These are phyloP conservation scores for Paramecium sexaurelia DNA, from an alignment of 73 alveolate species.

Conservation along the genomic window DNA sequence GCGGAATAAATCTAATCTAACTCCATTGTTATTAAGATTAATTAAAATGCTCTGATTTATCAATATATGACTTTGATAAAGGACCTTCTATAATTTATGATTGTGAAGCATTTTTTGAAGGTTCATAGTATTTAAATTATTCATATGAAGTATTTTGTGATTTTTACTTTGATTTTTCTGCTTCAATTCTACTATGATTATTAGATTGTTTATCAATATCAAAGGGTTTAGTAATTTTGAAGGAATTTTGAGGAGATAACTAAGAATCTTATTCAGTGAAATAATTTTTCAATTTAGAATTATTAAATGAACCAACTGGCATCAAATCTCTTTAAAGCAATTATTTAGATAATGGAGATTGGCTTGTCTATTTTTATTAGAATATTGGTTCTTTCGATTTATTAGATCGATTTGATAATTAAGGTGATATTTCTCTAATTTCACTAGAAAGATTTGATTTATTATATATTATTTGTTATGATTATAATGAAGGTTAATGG, in stretches of 20 bases:
- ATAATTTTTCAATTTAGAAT: conserved; percentile 45
- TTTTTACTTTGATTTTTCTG: not conserved
- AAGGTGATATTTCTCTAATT: not conserved
- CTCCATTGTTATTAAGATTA: not conserved
- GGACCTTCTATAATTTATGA: not conserved
- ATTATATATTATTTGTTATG: not conserved
- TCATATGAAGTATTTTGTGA: conserved; percentile 9
- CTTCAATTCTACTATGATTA: not conserved
- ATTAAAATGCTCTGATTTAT: not conserved
- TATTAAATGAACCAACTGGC: conserved; percentile 48
- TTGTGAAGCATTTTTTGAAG: not conserved
- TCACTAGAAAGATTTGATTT: not conserved
- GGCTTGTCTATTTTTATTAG: not conserved
- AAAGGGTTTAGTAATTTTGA: not conserved
- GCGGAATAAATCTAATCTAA: not conserved
- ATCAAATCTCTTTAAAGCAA: conserved; percentile 17
- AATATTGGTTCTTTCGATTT: not conserved
- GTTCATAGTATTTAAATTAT: not conserved
- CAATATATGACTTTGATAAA: not conserved
- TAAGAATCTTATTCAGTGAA: conserved; percentile 49
- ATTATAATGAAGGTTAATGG: not conserved
- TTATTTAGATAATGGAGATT: not conserved
- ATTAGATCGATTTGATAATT: not conserved
- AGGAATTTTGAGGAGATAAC: not conserved
- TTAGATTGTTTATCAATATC: not conserved